Evolutionary conservation across 2,329 filamentous ascomycete genomes (phyloP).

Genomic region (Colletotrichum phormii): DNA sequence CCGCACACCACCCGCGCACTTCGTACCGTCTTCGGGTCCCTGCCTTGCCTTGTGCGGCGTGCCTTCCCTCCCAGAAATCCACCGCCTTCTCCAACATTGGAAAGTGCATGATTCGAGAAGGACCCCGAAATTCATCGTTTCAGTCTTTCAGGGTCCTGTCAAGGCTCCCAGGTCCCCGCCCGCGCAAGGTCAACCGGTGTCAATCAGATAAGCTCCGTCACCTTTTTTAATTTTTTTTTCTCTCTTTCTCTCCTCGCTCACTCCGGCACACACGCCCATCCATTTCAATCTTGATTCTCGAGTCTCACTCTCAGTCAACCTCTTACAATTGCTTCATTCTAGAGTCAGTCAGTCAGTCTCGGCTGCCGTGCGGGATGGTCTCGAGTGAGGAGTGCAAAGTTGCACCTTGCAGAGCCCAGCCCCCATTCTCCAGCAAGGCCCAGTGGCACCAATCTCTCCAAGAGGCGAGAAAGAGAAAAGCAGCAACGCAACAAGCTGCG

Average conservation of each 20-base stretch:
- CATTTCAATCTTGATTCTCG: background rate
- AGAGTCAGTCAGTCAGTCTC: background rate
- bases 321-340: background rate
- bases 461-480: background rate
- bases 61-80: too few relatives aligned
- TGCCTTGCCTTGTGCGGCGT: too few relatives aligned
- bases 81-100: background rate
- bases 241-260: background rate
- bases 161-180: background rate
- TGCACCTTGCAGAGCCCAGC: background rate
- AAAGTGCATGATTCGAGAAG: conserved; percentile 24
- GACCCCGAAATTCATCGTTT: conserved; percentile 26
- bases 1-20: background rate
- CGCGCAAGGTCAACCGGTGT: background rate
- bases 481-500: conserved; percentile 12
- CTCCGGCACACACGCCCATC: background rate
- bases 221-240: background rate
- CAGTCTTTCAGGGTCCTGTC: conserved; percentile 35
- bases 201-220: conserved; percentile 20
- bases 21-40: background rate
- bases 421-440: background rate
- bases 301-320: background rate
- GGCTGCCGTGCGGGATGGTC: too few relatives aligned
- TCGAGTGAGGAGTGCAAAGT: background rate
- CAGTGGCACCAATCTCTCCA: background rate